A percentile compares a stretch with the other conserved stretches of the same genome.
Evolutionary conservation across 331 rosid genomes (phyloP).

Genomic region (Cydonia oblonga): DNA sequence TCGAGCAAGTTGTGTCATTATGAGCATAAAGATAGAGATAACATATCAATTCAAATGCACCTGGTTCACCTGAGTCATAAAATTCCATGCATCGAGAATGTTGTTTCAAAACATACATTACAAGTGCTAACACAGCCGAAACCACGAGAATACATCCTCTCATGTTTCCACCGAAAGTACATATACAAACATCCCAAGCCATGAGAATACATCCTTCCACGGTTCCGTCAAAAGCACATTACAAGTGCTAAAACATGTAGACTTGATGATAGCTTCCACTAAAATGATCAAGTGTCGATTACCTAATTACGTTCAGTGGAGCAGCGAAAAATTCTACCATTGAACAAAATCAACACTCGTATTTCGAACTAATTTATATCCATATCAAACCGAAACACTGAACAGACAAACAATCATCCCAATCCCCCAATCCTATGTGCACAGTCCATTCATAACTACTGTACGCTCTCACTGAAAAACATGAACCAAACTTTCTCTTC

Average conservation of each 20-base stretch:
- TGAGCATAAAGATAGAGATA: not conserved
- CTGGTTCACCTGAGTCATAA: not conserved
- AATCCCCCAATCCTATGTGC: not conserved
- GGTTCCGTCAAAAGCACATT: not conserved
- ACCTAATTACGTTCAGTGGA: not conserved
- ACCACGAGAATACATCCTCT: not conserved
- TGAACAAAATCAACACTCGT: not conserved
- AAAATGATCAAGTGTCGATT: not conserved
- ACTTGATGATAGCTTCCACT: not conserved
- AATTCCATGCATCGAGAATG: not conserved
- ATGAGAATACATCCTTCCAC: not conserved
- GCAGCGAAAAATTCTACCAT: not conserved
- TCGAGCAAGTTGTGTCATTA: not conserved
- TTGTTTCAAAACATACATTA: not conserved
- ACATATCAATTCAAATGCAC: not conserved
- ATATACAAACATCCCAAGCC: not conserved
- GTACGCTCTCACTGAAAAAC: not conserved
- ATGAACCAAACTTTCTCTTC: not conserved
- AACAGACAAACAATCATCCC: not conserved
- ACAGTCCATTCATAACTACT: not conserved
- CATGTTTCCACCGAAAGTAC: not conserved
- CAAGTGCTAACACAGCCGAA: not conserved
- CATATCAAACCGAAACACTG: not conserved
- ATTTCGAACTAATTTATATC: not conserved
- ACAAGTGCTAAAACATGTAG: not conserved